phyloP scores from a whole-genome alignment of 176 grass and related monocot genomes.

The Bromus sterilis region DNA sequence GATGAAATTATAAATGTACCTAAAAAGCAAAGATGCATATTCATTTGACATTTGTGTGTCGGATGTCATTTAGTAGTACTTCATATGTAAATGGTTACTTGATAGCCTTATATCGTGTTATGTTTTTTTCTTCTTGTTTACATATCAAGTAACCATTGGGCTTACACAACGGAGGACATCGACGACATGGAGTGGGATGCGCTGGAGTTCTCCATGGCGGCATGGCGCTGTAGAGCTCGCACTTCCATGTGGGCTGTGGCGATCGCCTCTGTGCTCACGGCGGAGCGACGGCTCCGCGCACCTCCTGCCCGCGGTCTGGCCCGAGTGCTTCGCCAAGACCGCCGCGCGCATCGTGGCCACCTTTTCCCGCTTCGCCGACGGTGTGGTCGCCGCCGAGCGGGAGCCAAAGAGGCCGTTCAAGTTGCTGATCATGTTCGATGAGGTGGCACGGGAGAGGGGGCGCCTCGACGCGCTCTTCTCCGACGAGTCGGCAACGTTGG shows the following conservation, averaged over 20 bases:
- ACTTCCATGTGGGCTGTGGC: constrained; percentile 58
- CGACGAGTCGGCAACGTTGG: constrained; percentile 20
- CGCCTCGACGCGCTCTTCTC: constrained; percentile 43
- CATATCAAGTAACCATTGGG: no score
- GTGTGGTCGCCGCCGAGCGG: constrained; percentile 24
- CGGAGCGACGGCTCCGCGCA: constrained; percentile 35
- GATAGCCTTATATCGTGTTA: no score
- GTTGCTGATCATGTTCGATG: constrained; percentile 62
- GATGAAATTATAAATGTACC: no score
- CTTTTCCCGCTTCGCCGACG: constrained; percentile 60
- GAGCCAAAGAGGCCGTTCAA: constrained; percentile 71
- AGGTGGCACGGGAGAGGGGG: constrained; percentile 12
- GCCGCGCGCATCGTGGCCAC: constrained; percentile 42
- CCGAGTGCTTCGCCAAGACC: constrained; percentile 63
- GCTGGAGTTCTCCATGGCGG: constrained; percentile 54
- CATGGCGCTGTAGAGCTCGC: constrained; percentile 42
- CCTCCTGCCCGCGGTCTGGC: constrained; percentile 43
- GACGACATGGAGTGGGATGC: constrained; percentile 60
- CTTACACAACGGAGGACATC: constrained; percentile 44
- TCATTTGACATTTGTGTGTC: no score
- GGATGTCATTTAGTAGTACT: no score
- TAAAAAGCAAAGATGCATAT: no score
- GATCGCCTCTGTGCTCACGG: constrained; percentile 31
- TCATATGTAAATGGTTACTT: no score
- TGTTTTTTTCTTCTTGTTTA: no score